Conservation (phyloP, 2,329 filamentous ascomycete genomes). For the Westerdykella ornata region DNA sequence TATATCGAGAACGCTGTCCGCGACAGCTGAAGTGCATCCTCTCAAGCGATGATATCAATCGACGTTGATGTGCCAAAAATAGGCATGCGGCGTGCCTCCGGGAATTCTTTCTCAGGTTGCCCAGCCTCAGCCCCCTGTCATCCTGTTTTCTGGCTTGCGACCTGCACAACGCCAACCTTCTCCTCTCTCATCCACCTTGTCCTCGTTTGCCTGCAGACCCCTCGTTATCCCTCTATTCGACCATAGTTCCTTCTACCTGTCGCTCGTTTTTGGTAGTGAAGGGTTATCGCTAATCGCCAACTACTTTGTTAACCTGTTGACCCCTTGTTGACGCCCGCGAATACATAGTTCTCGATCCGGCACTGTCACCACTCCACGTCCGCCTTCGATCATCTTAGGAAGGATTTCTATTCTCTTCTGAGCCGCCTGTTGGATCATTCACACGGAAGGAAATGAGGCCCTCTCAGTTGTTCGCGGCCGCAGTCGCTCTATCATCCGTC, state of each 20-base stretch:
- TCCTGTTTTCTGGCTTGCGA: background rate
- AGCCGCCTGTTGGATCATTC: no score
- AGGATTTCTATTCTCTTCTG: no score
- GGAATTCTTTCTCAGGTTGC: background rate
- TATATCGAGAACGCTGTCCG: no score
- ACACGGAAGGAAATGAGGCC: slow-evolving; percentile 26
- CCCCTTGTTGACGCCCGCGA: background rate
- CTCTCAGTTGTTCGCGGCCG: slow-evolving; percentile 34
- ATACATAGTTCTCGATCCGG: background rate
- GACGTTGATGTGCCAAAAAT: background rate
- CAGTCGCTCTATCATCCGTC: slow-evolving; percentile 34
- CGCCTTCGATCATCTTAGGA: no score
- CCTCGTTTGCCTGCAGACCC: background rate
- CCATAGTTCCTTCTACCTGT: background rate
- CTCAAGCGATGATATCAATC: background rate
- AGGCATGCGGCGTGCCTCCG: background rate
- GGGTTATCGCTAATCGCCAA: background rate
- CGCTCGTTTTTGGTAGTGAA: background rate
- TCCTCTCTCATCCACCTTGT: background rate
- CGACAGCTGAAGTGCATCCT: no score
- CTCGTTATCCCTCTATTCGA: background rate
- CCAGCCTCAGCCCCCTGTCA: background rate
- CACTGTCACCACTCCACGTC: no score
- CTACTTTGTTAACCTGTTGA: background rate
- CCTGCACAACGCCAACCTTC: background rate